Evolutionary conservation across 768 basidiomycete species (phyloP).

Genomic region (Paxillus involutus): DNA sequence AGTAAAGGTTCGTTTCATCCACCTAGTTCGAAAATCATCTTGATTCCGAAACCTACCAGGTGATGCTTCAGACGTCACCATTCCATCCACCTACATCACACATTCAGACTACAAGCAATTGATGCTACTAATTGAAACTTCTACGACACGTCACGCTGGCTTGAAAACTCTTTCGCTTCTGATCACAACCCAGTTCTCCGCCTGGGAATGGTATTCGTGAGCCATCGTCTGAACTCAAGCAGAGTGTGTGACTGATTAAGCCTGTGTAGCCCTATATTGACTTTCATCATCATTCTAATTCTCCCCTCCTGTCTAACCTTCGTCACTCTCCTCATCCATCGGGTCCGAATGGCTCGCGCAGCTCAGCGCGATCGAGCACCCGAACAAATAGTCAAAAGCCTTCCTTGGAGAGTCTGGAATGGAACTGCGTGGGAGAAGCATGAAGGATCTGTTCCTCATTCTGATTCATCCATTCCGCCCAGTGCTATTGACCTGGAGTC

Average conservation of each 20-base stretch:
- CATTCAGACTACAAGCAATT: constrained; percentile 78
- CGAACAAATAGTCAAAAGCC: constrained; percentile 70
- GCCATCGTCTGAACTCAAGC: constrained; percentile 19
- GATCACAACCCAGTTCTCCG: constrained; percentile 76
- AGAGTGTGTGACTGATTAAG: constrained; percentile 6
- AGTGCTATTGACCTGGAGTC: constrained; percentile 39
- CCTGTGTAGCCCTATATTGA: constrained; percentile 68
- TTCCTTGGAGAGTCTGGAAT: constrained; percentile 85
- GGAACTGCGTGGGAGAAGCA: constrained; percentile 82
- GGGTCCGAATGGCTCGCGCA: constrained; percentile 78
- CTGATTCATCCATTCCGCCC: constrained; percentile 25
- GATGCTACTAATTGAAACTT: constrained; percentile 62
- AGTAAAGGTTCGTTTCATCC: constrained; percentile 63
- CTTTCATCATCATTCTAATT: constrained; percentile 84
- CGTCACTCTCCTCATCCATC: constrained; percentile 85
- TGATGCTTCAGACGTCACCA: constrained; percentile 81
- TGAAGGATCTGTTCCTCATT: constrained; percentile 33
- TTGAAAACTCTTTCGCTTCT: constrained; percentile 72
- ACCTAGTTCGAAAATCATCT: constrained; percentile 5
- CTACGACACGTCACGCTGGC: constrained; percentile 80
- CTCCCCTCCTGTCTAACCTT: constrained; percentile 90
- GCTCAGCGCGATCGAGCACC: constrained; percentile 84
- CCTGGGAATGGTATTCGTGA: constrained; percentile 93
- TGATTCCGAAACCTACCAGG: constrained; percentile 39
- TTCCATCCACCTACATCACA: constrained; percentile 87